Evolutionary conservation across 2,329 filamentous ascomycete genomes (phyloP), one percentile per base, ranked within the genome.

Genomic region (Ceratocystis diversiconidia): DNA sequence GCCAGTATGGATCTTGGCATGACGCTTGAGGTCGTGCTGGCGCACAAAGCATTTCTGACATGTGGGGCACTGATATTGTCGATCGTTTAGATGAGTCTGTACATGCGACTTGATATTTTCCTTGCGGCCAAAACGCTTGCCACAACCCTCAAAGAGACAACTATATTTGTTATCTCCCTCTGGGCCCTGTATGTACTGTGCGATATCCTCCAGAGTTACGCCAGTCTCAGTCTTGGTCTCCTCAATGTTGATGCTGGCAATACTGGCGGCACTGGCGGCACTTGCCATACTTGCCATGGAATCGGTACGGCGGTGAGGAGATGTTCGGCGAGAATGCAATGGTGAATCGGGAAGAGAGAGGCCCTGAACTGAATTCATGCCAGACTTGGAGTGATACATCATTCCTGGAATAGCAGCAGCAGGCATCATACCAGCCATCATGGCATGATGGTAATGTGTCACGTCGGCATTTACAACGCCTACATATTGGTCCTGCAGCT

Each of bases 91-190:
- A 76, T 99, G 94, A 2, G 94, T 99, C 76, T 99, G 94, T 15
- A 99, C 90, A 74, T 99, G 94, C 0, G 92, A 95, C 74, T 96
- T 95, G 79, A 97, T 96, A 76, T 99, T 97, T 75, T 99, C 94
- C 75, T 96, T 95, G 70, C 94, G 85, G n/a, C 92, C 92, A 73
- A 99, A 97, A 64, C 86, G 84, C 75, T 96, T 95, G 70, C 86
- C 83, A 75, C 94, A 99, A 32, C 85, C 86, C 7, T 90, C 80
- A 66, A 78, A 92, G n/a, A 84, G 76, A 73, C 89, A 94, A 5
- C 85, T 79, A 87, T 88, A 94, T 75, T 90, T 91, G 70, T 86
- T 86, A 70, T 91, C 88, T 2, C 84, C 78, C 70, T 90, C 87
- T 0, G 88, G 88, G 0, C 87, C 87, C 61, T 82, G 80, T 70